These are phyloP conservation scores for Hypoxylon sp. DNA, from an alignment of 2,329 filamentous ascomycete species.

Conservation along the genomic window DNA sequence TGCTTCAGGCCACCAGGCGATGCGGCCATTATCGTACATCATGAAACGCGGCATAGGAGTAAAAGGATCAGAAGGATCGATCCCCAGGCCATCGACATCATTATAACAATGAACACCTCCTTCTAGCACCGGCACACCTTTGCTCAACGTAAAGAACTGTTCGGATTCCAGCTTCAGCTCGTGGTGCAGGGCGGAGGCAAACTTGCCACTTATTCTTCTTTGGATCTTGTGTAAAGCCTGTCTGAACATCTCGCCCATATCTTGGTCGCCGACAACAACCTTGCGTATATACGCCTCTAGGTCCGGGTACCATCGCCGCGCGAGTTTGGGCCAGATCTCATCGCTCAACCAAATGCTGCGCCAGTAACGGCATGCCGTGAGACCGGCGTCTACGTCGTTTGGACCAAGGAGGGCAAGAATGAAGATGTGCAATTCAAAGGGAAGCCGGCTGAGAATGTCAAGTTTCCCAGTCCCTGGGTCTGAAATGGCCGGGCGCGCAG, in stretches of 20 bases:
- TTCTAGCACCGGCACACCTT: constrained; percentile 44
- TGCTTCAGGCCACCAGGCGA: constrained; percentile 54
- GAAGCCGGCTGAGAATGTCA: constrained; percentile 51
- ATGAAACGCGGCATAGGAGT: constrained; percentile 49
- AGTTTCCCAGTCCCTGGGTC: neutral
- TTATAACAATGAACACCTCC: constrained; percentile 53
- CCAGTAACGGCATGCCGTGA: constrained; percentile 46
- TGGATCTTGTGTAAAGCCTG: constrained; percentile 44
- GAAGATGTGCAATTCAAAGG: constrained; percentile 52
- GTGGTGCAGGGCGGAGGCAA: constrained; percentile 50
- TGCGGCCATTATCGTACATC: constrained; percentile 51
- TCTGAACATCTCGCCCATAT: constrained; percentile 46
- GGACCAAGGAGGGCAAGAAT: constrained; percentile 49
- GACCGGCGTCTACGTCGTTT: constrained; percentile 45
- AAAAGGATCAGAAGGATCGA: constrained; percentile 30
- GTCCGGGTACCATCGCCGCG: constrained; percentile 51
- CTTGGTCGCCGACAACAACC: constrained; percentile 30
- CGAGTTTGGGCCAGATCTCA: constrained; percentile 52
- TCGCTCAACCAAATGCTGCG: constrained; percentile 51
- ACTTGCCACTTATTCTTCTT: constrained; percentile 47
- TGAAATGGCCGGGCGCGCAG: constrained; percentile 3
- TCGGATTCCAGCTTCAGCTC: constrained; percentile 49
- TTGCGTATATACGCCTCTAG: constrained; percentile 48
- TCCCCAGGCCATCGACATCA: constrained; percentile 44
- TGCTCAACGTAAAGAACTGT: constrained; percentile 50